A percentile compares a stretch with the other conserved stretches of the same genome.
Conservation (phyloP, 495 filamentous ascomycete genomes). For the Pyronema domesticum region DNA sequence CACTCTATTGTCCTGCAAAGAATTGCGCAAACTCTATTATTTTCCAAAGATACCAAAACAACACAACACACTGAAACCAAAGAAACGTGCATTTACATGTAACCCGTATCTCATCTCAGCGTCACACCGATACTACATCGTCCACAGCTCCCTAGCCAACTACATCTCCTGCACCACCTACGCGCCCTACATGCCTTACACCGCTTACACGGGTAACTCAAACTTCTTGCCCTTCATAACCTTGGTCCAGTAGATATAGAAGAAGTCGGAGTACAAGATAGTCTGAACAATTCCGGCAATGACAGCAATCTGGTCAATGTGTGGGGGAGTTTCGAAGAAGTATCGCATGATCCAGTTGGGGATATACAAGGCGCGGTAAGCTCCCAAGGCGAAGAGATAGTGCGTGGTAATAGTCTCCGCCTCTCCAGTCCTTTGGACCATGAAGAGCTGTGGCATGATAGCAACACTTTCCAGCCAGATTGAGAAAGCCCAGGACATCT, state of each 20-base stretch:
- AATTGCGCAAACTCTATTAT: too few species aligned
- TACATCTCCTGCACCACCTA: too few species aligned
- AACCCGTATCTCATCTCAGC: too few species aligned
- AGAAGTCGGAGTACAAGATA: conserved; percentile 92
- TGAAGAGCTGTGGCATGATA: conserved; percentile 97
- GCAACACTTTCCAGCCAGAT: conserved; percentile 96
- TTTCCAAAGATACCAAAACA: too few species aligned
- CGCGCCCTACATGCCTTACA: too few species aligned
- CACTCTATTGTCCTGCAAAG: too few species aligned
- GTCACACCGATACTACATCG: too few species aligned
- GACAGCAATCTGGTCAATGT: conserved; percentile 67
- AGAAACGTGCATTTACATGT: too few species aligned
- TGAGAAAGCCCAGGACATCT: conserved; percentile 92
- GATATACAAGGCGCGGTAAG: conserved; percentile 87
- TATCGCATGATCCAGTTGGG: conserved; percentile 96
- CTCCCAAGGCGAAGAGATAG: conserved; percentile 79
- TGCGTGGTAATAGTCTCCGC: conserved; percentile 97
- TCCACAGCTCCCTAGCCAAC: too few species aligned
- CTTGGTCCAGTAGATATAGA: conserved; percentile 97
- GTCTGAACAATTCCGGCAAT: conserved; percentile 84
- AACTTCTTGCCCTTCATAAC: conserved; percentile 80
- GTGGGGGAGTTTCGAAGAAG: conserved; percentile 39
- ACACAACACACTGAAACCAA: too few species aligned
- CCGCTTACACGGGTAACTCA: conserved; percentile 53
- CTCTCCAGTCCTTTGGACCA: conserved; percentile 92